Evolutionary conservation across 768 basidiomycete genomes (phyloP).

Genomic region (Suillus clintonianus): DNA sequence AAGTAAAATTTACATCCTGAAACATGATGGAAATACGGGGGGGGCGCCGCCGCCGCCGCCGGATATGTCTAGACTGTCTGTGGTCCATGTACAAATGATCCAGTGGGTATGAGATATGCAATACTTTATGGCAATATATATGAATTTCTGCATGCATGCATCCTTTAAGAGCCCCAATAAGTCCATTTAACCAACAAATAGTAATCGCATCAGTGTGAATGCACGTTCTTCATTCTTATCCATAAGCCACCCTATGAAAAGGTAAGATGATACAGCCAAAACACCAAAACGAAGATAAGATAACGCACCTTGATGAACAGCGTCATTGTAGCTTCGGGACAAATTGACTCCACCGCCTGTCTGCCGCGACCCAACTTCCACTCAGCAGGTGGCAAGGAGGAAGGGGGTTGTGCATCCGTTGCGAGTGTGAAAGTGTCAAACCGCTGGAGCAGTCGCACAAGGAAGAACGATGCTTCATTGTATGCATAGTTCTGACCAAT

Average conservation of each 20-base stretch:
- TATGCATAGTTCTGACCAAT: constrained; percentile 76
- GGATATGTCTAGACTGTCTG: constrained; percentile 1
- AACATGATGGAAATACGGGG: not conserved
- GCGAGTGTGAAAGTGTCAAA: constrained; percentile 63
- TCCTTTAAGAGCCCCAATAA: not conserved
- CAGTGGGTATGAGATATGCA: constrained; percentile 3
- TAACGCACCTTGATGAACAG: constrained; percentile 60
- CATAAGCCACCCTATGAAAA: constrained; percentile 55
- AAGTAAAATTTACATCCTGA: not conserved
- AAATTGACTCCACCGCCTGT: constrained; percentile 57
- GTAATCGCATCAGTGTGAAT: constrained; percentile 12
- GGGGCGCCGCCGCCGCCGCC: not conserved
- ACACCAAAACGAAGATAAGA: constrained; percentile 9
- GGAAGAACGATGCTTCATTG: constrained; percentile 74
- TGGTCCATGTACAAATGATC: not conserved
- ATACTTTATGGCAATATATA: constrained; percentile 20
- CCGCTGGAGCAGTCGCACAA: constrained; percentile 65
- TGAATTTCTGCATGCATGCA: no score
- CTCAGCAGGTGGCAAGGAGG: constrained; percentile 59
- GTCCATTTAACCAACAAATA: not conserved
- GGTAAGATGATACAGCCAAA: constrained; percentile 6
- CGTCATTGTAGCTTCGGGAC: constrained; percentile 65
- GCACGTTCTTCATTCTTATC: constrained; percentile 46
- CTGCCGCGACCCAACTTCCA: constrained; percentile 50
- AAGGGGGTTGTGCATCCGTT: constrained; percentile 59